phyloP scores from a whole-genome alignment of 148 eudicot genomes.

The Heliamphora exappendiculata region DNA sequence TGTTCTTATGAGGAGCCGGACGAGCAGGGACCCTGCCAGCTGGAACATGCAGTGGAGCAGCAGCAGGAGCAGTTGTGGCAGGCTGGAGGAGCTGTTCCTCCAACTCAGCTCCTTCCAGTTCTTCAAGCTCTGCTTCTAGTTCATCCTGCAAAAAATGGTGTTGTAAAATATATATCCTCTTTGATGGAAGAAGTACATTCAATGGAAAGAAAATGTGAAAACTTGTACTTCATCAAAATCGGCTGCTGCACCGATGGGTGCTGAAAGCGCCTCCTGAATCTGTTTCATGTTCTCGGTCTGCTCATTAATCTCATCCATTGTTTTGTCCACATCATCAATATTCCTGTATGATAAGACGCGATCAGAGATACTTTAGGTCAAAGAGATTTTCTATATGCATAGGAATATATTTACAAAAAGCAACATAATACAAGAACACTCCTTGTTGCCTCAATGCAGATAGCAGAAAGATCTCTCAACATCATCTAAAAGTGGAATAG shows the following conservation, averaged over 20 bases:
- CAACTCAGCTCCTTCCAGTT: constrained; percentile 61
- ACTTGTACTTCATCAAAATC: constrained; percentile 54
- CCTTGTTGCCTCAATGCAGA: neutral
- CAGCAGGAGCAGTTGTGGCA: constrained; percentile 36
- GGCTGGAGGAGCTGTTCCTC: constrained; percentile 68
- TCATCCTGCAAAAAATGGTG: constrained; percentile 44
- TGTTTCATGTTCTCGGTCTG: constrained; percentile 68
- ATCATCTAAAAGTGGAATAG: neutral
- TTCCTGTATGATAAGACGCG: constrained; percentile 32
- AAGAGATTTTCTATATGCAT: neutral
- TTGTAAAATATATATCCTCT: neutral
- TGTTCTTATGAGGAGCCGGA: constrained; percentile 35
- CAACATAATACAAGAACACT: neutral
- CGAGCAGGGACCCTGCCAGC: constrained; percentile 28
- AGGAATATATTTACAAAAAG: neutral
- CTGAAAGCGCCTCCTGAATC: constrained; percentile 59
- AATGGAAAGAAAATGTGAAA: neutral
- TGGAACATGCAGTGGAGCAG: constrained; percentile 26
- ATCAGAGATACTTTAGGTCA: neutral
- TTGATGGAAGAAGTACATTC: neutral
- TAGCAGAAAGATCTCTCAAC: neutral
- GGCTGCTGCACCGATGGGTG: constrained; percentile 50
- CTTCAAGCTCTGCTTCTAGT: constrained; percentile 64
- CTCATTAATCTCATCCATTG: constrained; percentile 77
- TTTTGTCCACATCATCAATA: constrained; percentile 76